A percentile compares a stretch with the other conserved stretches of the same genome.
phyloP scores from a whole-genome alignment of 306 rosid genomes.

The Corylus americana region DNA sequence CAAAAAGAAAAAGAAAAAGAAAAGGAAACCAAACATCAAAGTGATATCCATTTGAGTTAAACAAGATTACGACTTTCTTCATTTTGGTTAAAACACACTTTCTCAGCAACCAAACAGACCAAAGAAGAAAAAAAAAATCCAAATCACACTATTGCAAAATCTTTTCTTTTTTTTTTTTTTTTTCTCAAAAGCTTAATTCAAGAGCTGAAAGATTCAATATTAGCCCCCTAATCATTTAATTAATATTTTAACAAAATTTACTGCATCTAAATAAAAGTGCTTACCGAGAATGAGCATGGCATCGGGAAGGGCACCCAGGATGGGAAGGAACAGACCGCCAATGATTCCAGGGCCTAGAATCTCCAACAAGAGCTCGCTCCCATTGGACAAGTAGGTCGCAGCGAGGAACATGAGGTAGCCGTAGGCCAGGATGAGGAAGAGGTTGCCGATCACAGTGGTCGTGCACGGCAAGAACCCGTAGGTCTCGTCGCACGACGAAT shows the following conservation, averaged over 20 bases:
- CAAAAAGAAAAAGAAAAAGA: not conserved
- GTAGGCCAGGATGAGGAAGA: slow-evolving; percentile 65
- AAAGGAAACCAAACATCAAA: no score
- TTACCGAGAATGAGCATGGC: slow-evolving; percentile 60
- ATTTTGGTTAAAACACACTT: not conserved
- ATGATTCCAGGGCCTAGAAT: slow-evolving; percentile 92
- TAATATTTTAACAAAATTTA: not conserved
- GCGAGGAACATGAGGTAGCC: slow-evolving; percentile 75
- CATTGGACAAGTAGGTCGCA: slow-evolving; percentile 70
- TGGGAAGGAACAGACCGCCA: slow-evolving; percentile 88
- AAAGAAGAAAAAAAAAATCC: not conserved
- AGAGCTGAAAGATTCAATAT: no score
- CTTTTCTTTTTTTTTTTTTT: no score
- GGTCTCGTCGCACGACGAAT: slow-evolving; percentile 47
- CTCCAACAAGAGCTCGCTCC: slow-evolving; percentile 88
- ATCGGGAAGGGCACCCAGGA: slow-evolving; percentile 61
- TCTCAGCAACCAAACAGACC: slow-evolving; percentile 9
- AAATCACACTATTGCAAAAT: not conserved
- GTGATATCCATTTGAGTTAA: not conserved
- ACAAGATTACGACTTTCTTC: not conserved
- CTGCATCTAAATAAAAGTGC: not conserved
- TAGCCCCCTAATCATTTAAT: no score
- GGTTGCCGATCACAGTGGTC: slow-evolving; percentile 49
- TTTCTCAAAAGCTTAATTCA: no score
- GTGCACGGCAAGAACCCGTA: slow-evolving; percentile 62